These are phyloP conservation scores for Lentinula detonsa DNA, from an alignment of 768 basidiomycete genomes.

Conservation along the genomic window DNA sequence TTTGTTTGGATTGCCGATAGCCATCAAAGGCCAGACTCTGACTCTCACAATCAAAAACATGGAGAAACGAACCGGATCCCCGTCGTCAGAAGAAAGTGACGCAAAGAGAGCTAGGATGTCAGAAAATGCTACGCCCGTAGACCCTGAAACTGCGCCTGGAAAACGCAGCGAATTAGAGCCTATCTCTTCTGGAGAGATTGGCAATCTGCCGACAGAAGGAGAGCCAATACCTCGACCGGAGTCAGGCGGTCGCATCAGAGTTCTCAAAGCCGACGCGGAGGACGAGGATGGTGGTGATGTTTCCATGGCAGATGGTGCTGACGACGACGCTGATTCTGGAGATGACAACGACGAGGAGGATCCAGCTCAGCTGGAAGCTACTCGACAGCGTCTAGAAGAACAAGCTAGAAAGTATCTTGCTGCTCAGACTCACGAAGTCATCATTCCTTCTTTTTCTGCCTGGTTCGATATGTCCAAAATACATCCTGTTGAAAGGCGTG, in stretches of 20 bases:
- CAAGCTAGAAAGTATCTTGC: slow-evolving; percentile 93
- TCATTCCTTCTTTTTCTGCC: slow-evolving; percentile 94
- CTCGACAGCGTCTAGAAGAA: slow-evolving; percentile 72
- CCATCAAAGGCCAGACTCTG: background rate
- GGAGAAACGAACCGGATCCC: slow-evolving; percentile 3
- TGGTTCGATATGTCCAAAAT: slow-evolving; percentile 98
- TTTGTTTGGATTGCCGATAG: background rate
- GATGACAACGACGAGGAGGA: slow-evolving; percentile 86
- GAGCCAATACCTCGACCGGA: slow-evolving; percentile 31
- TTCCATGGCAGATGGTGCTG: slow-evolving; percentile 74
- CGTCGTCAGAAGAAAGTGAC: slow-evolving; percentile 4
- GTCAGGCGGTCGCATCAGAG: slow-evolving; percentile 35
- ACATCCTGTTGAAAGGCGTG: slow-evolving; percentile 85
- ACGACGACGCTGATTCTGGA: slow-evolving; percentile 71
- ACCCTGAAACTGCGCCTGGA: slow-evolving; percentile 73
- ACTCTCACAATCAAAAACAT: background rate
- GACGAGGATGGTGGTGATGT: slow-evolving; percentile 68
- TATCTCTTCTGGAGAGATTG: slow-evolving; percentile 70
- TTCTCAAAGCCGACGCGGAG: slow-evolving; percentile 50
- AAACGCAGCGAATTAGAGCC: slow-evolving; percentile 89
- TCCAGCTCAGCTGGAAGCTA: slow-evolving; percentile 76
- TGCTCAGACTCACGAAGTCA: slow-evolving; percentile 93
- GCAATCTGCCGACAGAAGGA: slow-evolving; percentile 54
- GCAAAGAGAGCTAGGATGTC: slow-evolving; percentile 16
- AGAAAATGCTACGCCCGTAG: slow-evolving; percentile 70